Evolutionary conservation across 306 rosid genomes (phyloP), one percentile per base, ranked within the genome.

Genomic region (Ormosia emarginata): DNA sequence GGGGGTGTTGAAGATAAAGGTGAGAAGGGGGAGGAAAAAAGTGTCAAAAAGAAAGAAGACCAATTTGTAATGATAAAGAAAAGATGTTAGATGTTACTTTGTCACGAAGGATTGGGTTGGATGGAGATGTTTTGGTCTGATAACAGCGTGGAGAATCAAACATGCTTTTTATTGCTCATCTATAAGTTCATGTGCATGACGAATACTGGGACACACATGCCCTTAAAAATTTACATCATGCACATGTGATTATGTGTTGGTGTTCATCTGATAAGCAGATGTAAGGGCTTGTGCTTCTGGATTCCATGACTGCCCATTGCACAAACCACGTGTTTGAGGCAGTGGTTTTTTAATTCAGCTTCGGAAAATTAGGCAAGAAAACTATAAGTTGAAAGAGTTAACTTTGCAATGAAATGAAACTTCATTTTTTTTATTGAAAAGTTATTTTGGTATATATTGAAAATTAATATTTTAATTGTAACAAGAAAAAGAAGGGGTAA

Each of bases 61-160:
- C 81, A 36, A 75, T 76, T 79, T 78, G 92, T 83, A 61, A 83
- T 71, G 89, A 79, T 49, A 80, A 87, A 71, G 74, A 82, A 78
- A 83, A 86, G 86, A 85, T 85, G 58, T 80, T 59, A 2, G 44
- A 67, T 84, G 63, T 74, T 90, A 64, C 98, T 91, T 94, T 90
- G 87, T 82, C 74, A 80, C 71, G 78, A 89, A 90, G 94, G 86
- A 85, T 85, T 75, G 58, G 65, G 80, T 57, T 84, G 84, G 81
- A 41, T 73, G 79, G 36, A 79, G 70, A 85, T 66, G 55, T 56
- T 67, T 77, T 36, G 37, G 70, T 59, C 78, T 29, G 68, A 34
- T 34, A 41, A 64, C 65, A 83, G 24, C 72, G 13, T 30, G 80
- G 85, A 83, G 82, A 83, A 83, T 84, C 85, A 68, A 30, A 17